Base-by-base conservation (phyloP, 139 green algal genomes). In the Mychonastes homosphaera region DNA sequence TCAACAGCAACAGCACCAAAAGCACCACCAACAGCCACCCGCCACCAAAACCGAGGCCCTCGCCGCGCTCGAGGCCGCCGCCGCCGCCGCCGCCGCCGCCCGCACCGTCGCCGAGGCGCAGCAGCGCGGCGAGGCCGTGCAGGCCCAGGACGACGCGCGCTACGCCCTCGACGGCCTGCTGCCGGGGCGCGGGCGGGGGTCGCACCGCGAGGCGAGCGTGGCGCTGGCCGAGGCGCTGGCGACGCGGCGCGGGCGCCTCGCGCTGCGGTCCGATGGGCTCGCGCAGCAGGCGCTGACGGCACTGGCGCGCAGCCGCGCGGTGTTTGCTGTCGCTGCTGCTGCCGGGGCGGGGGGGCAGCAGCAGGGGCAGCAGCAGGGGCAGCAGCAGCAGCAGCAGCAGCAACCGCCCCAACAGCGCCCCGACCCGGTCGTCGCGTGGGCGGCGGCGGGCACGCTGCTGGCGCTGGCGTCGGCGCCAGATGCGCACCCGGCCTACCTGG, bases 111-210 rank as follows among this genome's bases (percentile, higher is more conserved):
- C 47, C 51, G 70, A 86, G 79, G 79, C 76, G 1, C 79, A 87
- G 56, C 73, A 81, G 56, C 58, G 71, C n/a, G 79, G 79, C 23
- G 76, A 84, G 76, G 59, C 73, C 16, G 45, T 73, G 58, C 59
- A 77, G 52, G 48, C 82, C 36, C 64, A 75, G 53, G 79, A 87
- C 60, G 69, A 81, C 26, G 67, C 75, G 8, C 28, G 53, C 8
- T 87, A 84, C 60, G 79, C 79, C 1, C 63, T 87, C 53, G 79
- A 84, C 47, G 79, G 79, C 6, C 67, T 87, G 36, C 12, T 12
- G 23, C 16, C 46, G 16, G 23, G 9, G 13, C 43, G 35, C 33
- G 43, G 56, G 16, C n/a, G 56, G 1, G 34, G 32, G 4, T 69
- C 59, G 46, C 68, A 72, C 63, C 63, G 62, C 1, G 58, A 81